These are phyloP conservation scores for Arabidopsis arenosa DNA, from an alignment of 345 rosid genomes.

Conservation along the genomic window DNA sequence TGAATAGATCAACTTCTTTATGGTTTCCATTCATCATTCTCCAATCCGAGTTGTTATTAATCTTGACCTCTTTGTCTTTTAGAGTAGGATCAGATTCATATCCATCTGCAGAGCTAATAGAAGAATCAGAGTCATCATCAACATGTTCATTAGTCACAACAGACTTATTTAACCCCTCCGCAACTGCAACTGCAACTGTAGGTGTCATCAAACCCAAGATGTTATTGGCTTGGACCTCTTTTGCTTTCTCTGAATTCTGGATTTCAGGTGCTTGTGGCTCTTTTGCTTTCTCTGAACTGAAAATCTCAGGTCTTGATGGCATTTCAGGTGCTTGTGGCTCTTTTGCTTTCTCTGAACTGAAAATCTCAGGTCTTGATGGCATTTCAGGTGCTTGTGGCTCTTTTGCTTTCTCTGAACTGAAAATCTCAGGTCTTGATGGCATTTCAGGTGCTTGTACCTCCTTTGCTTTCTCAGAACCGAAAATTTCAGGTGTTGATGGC, in stretches of 20 bases:
- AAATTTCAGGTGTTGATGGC: slow-evolving; percentile 2
- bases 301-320: background rate
- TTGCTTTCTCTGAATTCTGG: slow-evolving; percentile 14
- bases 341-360: slow-evolving; percentile 10
- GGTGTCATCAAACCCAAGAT: slow-evolving; percentile 11
- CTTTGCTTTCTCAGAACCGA: background rate
- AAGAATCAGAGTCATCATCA: slow-evolving; percentile 30
- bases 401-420: slow-evolving; percentile 6
- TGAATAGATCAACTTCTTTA: slow-evolving; percentile 40
- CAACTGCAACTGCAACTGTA: slow-evolving; percentile 3
- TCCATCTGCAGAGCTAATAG: slow-evolving; percentile 35
- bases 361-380: slow-evolving; percentile 4
- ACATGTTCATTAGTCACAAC: slow-evolving; percentile 21
- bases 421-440: slow-evolving; percentile 13
- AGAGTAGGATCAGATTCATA: slow-evolving; percentile 38
- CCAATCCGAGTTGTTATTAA: slow-evolving; percentile 17
- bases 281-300: slow-evolving; percentile 15
- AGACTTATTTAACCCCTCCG: background rate
- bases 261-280: slow-evolving; percentile 4
- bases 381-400: slow-evolving; percentile 13
- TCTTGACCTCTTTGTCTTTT: slow-evolving; percentile 32
- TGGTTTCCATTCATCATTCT: slow-evolving; percentile 29
- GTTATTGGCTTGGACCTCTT: slow-evolving; percentile 19
- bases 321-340: slow-evolving; percentile 7
- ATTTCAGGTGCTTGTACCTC: slow-evolving; percentile 11